These are phyloP conservation scores for Verticillium klebahnii DNA, from an alignment of 2,329 filamentous ascomycete species.

Conservation along the genomic window DNA sequence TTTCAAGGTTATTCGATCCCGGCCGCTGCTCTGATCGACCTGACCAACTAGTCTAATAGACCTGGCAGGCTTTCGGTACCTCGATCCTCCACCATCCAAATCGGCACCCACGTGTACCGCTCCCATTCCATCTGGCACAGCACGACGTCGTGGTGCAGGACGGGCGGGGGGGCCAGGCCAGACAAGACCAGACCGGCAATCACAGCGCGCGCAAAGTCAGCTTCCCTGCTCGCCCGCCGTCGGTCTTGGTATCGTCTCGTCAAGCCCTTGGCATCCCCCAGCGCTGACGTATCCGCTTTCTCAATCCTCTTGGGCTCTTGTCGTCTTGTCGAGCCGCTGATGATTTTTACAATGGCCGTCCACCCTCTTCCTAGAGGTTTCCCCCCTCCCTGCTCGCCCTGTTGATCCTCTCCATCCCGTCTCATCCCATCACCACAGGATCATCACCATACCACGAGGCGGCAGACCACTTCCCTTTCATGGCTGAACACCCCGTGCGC, in stretches of 20 bases:
- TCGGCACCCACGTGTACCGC: background rate
- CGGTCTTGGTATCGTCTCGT: background rate
- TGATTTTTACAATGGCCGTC: background rate
- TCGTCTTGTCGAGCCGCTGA: background rate
- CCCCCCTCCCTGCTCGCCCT: background rate
- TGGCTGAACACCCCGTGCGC: slow-evolving; percentile 20
- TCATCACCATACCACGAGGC: background rate
- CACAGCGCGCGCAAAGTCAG: background rate
- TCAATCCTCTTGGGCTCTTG: background rate
- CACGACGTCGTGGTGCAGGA: background rate
- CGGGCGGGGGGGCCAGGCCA: background rate
- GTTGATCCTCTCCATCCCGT: background rate
- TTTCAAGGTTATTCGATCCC: background rate
- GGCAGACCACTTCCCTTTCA: background rate
- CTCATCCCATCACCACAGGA: background rate
- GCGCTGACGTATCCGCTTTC: background rate
- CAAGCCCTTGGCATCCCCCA: slow-evolving; percentile 1
- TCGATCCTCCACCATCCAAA: background rate
- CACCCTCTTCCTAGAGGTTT: background rate
- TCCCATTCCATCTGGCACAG: background rate
- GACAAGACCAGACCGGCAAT: background rate
- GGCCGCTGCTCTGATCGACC: no score
- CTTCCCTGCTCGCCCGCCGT: background rate
- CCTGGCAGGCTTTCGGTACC: background rate
- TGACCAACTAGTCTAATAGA: no score